Percentiles rank a stretch among this genome's conserved stretches.
phyloP scores from a whole-genome alignment of 1,139 yeast genomes.

The Pichia sp. region DNA sequence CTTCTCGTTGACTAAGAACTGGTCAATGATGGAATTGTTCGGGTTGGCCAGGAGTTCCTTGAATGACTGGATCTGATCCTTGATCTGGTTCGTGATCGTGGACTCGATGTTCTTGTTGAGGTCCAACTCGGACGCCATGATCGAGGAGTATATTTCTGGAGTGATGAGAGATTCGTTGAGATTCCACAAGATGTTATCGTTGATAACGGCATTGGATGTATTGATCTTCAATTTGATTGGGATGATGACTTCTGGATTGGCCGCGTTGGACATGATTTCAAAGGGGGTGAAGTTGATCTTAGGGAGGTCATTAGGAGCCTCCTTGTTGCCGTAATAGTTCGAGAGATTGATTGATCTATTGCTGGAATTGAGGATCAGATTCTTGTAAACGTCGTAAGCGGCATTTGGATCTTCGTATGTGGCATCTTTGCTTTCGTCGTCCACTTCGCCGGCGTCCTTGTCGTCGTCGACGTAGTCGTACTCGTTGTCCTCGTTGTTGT shows the following conservation, averaged over 20 bases:
- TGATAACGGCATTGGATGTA: constrained; percentile 63
- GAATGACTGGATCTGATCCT: constrained; percentile 78
- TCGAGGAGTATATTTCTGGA: constrained; percentile 80
- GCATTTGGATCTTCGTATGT: constrained; percentile 23
- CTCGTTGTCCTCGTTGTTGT: constrained; percentile 33
- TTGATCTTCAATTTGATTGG: constrained; percentile 82
- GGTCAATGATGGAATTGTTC: constrained; percentile 32
- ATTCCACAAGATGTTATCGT: constrained; percentile 91
- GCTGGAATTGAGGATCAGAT: constrained; percentile 10
- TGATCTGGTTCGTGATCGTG: constrained; percentile 69
- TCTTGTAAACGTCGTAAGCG: constrained; percentile 21
- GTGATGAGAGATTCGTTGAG: constrained; percentile 72
- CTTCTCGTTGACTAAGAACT: constrained; percentile 53
- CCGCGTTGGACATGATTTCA: constrained; percentile 23
- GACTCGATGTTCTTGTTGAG: constrained; percentile 63
- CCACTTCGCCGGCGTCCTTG: constrained; percentile 36
- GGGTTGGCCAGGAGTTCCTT: constrained; percentile 24
- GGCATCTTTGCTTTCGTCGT: constrained; percentile 20
- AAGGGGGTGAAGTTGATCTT: constrained; percentile 24
- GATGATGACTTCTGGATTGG: constrained; percentile 47
- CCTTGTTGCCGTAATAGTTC: constrained; percentile 32
- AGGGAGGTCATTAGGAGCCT: constrained; percentile 38
- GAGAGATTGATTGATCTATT: constrained; percentile 22
- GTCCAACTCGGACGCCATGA: constrained; percentile 81
- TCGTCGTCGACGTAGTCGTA: constrained; percentile 58